Evolutionary conservation across 768 basidiomycete genomes (phyloP).

Genomic region (Pleurotus djamor): DNA sequence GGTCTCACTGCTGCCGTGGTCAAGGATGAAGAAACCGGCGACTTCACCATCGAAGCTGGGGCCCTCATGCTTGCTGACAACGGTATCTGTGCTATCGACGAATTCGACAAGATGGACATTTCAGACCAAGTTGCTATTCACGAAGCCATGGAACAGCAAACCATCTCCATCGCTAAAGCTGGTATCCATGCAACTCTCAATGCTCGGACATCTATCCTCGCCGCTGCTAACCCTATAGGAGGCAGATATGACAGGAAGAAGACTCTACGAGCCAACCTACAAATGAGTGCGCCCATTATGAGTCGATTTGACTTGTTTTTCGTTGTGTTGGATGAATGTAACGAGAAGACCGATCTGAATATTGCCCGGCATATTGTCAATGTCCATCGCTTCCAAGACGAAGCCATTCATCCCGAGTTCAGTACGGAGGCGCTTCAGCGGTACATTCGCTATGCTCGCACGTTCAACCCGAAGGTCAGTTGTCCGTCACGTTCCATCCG

Average conservation of each 20-base stretch:
- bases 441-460: slow-evolving; percentile 96
- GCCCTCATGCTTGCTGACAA: slow-evolving; percentile 99
- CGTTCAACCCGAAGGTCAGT: slow-evolving; percentile 93
- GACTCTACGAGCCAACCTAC: slow-evolving; percentile 86
- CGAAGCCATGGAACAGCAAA: slow-evolving; percentile 99
- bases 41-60: slow-evolving; percentile 99
- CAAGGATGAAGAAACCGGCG: slow-evolving; percentile 97
- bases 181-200: slow-evolving; percentile 99
- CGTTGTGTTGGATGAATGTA: slow-evolving; percentile 96
- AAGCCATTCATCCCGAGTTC: slow-evolving; percentile 95
- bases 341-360: slow-evolving; percentile 88
- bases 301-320: slow-evolving; percentile 98
- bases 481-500: not conserved
- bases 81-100: slow-evolving; percentile 99
- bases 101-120: slow-evolving; percentile 99
- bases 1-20: slow-evolving; percentile 99
- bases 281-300: slow-evolving; percentile 99
- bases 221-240: slow-evolving; percentile 97
- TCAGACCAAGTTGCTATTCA: slow-evolving; percentile 99
- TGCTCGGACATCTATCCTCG: slow-evolving; percentile 95
- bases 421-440: slow-evolving; percentile 95
- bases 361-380: slow-evolving; percentile 98
- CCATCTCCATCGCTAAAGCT: slow-evolving; percentile 98
- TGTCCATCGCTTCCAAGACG: slow-evolving; percentile 93
- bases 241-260: slow-evolving; percentile 97